A percentile compares a stretch with the other conserved stretches of the same genome.
Conservation (phyloP, 371 early-diverging fungal species). For the Funneliformis caledonium region DNA sequence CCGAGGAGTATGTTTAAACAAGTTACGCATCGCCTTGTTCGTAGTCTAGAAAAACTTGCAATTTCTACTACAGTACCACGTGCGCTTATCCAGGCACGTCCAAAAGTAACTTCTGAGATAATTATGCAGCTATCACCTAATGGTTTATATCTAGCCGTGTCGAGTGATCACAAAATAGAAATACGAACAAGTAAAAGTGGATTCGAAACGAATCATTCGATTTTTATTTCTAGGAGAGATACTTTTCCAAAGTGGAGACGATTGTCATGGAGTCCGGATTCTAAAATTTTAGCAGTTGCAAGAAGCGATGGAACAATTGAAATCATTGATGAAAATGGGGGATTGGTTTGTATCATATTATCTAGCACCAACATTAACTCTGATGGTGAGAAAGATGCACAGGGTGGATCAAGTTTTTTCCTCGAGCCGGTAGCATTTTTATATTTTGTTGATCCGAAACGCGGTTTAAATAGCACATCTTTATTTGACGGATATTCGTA, state of each 20-base stretch:
- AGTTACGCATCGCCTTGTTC: conserved; percentile 35
- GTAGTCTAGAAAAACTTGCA: conserved; percentile 36
- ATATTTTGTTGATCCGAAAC: conserved; percentile 43
- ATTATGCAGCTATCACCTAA: conserved; percentile 48
- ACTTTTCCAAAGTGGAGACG: conserved; percentile 52
- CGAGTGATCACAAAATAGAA: conserved; percentile 52
- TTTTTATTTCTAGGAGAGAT: conserved; percentile 42
- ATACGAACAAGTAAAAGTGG: conserved; percentile 47
- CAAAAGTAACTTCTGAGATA: conserved; percentile 48
- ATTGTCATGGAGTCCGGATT: conserved; percentile 52
- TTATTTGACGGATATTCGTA: conserved; percentile 45
- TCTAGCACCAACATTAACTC: conserved; percentile 42
- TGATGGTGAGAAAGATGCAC: conserved; percentile 8
- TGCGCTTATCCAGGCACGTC: conserved; percentile 45
- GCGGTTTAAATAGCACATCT: conserved; percentile 20
- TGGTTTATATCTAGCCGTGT: conserved; percentile 49
- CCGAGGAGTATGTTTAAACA: conserved; percentile 37
- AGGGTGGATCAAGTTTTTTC: conserved; percentile 41
- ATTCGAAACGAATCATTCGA: conserved; percentile 48
- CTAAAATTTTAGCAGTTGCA: conserved; percentile 47
- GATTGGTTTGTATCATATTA: conserved; percentile 45
- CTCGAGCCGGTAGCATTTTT: conserved; percentile 50
- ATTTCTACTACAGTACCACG: conserved; percentile 53
- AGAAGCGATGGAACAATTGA: conserved; percentile 52
- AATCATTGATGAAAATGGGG: conserved; percentile 47